Evolutionary conservation across 2,329 filamentous ascomycete genomes (phyloP).

Genomic region (Penicillium verrucosum): DNA sequence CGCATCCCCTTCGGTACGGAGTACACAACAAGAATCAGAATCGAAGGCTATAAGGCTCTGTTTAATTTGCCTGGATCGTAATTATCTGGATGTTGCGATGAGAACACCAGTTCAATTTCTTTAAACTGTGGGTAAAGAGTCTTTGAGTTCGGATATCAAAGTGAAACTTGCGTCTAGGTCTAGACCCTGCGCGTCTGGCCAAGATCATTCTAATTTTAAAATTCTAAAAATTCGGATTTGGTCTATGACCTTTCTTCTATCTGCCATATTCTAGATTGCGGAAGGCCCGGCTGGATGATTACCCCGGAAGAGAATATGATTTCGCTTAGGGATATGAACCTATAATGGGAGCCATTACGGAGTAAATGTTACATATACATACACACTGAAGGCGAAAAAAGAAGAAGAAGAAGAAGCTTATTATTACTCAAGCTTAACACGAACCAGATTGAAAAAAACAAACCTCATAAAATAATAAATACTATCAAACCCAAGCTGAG

Average conservation of each 20-base stretch:
- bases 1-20: slow-evolving; percentile 5
- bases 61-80: not conserved
- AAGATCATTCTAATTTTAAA: slow-evolving; percentile 4
- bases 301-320: not conserved
- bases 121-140: not conserved
- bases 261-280: not conserved
- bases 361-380: not conserved
- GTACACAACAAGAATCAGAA: not conserved
- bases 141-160: not conserved
- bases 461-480: not conserved
- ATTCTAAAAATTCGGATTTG: slow-evolving; percentile 2
- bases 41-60: not conserved
- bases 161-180: slow-evolving; percentile 5
- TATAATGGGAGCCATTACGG: not conserved
- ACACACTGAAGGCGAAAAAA: not conserved
- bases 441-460: not conserved
- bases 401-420: too few relatives aligned
- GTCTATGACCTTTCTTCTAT: not conserved
- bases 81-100: not conserved
- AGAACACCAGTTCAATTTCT: not conserved
- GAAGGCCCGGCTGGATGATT: not conserved
- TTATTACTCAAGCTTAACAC: not conserved
- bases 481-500: not conserved
- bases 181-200: slow-evolving; percentile 2
- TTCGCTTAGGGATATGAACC: not conserved